A percentile compares a stretch with the other conserved stretches of the same genome.
These are phyloP conservation scores for Ustilago loliicola DNA, from an alignment of 1,284 basidiomycete genomes.

Conservation along the genomic window DNA sequence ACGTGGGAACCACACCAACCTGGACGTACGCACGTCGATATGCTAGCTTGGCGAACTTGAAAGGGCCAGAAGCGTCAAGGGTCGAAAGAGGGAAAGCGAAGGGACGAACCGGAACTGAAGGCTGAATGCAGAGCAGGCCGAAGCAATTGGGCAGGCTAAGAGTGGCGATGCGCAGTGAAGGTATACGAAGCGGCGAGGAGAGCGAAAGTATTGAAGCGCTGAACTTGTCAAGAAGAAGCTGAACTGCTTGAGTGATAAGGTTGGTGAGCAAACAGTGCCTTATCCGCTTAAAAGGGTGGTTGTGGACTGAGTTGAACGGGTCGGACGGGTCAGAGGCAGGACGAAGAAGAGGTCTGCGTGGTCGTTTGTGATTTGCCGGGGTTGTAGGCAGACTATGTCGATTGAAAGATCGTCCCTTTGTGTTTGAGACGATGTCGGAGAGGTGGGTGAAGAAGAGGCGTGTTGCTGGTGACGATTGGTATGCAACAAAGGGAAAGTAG, in stretches of 20 bases:
- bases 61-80: slow-evolving; percentile 19
- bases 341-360: neutral
- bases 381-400: neutral
- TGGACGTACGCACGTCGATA: slow-evolving; percentile 20
- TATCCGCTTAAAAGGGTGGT: neutral
- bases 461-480: neutral
- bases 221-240: neutral
- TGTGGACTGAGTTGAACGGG: neutral
- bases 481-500: neutral
- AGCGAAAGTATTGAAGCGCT: neutral
- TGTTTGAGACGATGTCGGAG: neutral
- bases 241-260: neutral
- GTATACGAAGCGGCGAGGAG: neutral
- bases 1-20: slow-evolving; percentile 7
- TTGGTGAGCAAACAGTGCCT: neutral
- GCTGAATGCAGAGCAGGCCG: neutral
- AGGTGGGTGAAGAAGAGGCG: neutral
- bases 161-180: neutral
- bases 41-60: slow-evolving; percentile 8
- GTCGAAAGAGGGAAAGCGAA: neutral
- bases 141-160: neutral
- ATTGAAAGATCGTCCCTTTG: neutral
- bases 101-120: neutral
- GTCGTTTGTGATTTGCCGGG: neutral
- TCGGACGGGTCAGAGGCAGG: neutral